Evolutionary conservation across 2,329 filamentous ascomycete genomes (phyloP).

Genomic region (Neofusicoccum cordaticola): DNA sequence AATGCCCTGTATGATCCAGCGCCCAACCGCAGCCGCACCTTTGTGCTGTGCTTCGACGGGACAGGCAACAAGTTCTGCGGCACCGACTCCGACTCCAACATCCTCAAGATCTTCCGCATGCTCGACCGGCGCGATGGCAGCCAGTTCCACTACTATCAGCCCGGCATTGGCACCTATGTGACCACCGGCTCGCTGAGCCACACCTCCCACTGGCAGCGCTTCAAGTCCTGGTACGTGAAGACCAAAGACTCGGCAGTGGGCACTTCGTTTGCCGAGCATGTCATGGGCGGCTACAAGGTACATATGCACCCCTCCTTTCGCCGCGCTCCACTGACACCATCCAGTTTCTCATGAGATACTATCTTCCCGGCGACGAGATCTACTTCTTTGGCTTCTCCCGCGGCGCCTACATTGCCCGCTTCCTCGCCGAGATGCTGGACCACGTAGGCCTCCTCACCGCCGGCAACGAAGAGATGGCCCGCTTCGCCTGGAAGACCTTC

Average conservation of each 20-base stretch:
- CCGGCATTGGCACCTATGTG: constrained; percentile 71
- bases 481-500: constrained; percentile 81
- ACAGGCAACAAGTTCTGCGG: constrained; percentile 24
- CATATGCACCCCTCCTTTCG: constrained; percentile 27
- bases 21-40: constrained; percentile 52
- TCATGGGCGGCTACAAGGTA: constrained; percentile 78
- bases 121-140: constrained; percentile 20
- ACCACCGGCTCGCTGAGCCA: constrained; percentile 59
- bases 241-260: constrained; percentile 78
- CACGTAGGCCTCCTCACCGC: constrained; percentile 75
- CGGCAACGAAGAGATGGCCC: constrained; percentile 81
- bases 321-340: background rate
- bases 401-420: constrained; percentile 52
- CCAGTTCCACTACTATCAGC: constrained; percentile 25
- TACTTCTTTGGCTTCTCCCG: constrained; percentile 51
- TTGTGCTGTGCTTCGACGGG: constrained; percentile 42
- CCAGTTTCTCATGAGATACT: constrained; percentile 50
- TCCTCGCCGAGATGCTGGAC: constrained; percentile 76
- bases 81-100: constrained; percentile 23
- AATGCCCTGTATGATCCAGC: background rate
- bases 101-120: constrained; percentile 24
- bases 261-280: constrained; percentile 76
- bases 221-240: constrained; percentile 67
- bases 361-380: constrained; percentile 47
- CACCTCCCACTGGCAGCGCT: constrained; percentile 54